Base-by-base conservation (phyloP, 1,284 basidiomycete genomes). In the Trametes versicolor region DNA sequence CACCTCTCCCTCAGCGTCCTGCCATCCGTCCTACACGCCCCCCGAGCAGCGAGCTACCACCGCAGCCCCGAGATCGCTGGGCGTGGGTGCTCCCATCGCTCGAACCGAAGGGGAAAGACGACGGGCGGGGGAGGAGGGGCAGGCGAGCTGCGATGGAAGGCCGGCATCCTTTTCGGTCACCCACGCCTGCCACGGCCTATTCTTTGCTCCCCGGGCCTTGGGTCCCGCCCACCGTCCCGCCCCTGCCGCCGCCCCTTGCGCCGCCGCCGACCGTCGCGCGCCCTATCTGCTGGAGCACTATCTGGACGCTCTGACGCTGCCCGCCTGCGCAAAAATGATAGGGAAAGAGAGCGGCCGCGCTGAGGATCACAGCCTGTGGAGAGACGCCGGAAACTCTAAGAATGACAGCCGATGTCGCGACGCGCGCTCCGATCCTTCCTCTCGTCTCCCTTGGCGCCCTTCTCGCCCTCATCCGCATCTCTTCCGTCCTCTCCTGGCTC, bases 161-260 rank as follows among this genome's bases (percentile, higher is more conserved):
- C 59, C 56, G 60, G 53, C 52, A 29, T 62, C 48, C 52, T 27
- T 10, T 62, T 53, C 64, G 58, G 58, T 52, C 47, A 56, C 56
- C 59, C 62, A 64, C 67, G 63, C 61, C 56, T 54, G 37, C 52
- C 58, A 63, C 67, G 67, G 64, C 53, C 67, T 68, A 51, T 68
- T 65, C 65, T 68, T 64, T 68, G 67, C 67, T 68, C 56, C 64
- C 67, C 67, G 64, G 62, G 59, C 54, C 47, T 37, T 9, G 23
- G 25, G n/a, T 9, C 48, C 49, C 27, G 47, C 49, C 58, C 32
- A 51, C 21, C 48, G 34, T n/a, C 56, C 54, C 50, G 29, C 51
- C 39, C 1, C 58, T 36, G 21, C 54, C 43, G 7, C 43, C 21
- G 48, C 39, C 54, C 39, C 48, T 6, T 3, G 23, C 43, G 17